Evolutionary conservation across 2,329 filamentous ascomycete species (phyloP), one percentile per base, ranked within the genome.

Genomic region (Rasamsonia emersonii): DNA sequence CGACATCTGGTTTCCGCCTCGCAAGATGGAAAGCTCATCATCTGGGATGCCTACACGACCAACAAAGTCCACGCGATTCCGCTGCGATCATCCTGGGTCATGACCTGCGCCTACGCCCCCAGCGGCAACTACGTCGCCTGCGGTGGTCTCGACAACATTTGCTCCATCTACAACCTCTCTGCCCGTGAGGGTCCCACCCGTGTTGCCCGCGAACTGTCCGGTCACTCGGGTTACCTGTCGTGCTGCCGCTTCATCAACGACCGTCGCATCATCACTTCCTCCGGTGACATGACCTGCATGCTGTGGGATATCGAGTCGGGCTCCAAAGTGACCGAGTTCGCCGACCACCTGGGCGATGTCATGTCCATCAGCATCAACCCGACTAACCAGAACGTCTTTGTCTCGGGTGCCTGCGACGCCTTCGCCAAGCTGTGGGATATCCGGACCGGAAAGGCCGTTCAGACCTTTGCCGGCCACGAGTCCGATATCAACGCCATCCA

Each of bases 341-440:
- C 91, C 54, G 91, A 98, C 64, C 91, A 98, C 59, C 73, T 98
- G 8, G 91, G 91, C 57, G 91, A 98, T 56, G 91, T 98, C 48
- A 98, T 98, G 91, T 96, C 89, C 71, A 86, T 96, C 67, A 96
- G 89, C 73, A 84, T 98, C 63, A 96, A 98, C 68, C 91, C 91
- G 1, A 93, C 93, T 41, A 95, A 96, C 68, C 88, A 94, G 65
- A 96, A 96, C 66, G 91, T 93, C 43, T 98, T 98, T 59, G 91
- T 96, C 43, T 96, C 91, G n/a, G 91, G 91, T 59, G 91, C 91
- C 50, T 98, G 91, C 64, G 91, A 98, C 61, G 88, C 89, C 10
- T 98, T 96, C 56, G 91, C 91, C 37, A 98, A 98, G 67, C 70
- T 98, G 36, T 98, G 91, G 91, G 91, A 98, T 68, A 94, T 96